Evolutionary conservation across 1,284 basidiomycete species (phyloP).

Genomic region (Wallemia hederae): DNA sequence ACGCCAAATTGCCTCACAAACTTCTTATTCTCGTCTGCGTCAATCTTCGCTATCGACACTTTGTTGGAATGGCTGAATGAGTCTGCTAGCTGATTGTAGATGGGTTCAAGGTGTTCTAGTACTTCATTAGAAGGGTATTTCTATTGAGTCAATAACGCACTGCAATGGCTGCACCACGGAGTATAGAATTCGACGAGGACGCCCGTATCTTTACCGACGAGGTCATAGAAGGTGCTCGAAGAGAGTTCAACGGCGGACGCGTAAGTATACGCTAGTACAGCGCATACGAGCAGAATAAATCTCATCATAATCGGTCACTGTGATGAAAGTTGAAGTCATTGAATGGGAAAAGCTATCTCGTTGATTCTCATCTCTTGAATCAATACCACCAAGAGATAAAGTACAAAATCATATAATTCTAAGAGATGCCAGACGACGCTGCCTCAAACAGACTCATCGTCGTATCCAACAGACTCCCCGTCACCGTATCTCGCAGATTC

Average conservation of each 20-base stretch:
- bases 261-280: neutral
- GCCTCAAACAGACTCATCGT: conserved; percentile 38
- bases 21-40: neutral
- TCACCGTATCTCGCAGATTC: conserved; percentile 66
- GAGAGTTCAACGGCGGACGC: neutral
- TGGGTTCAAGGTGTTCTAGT: neutral
- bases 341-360: too few species aligned
- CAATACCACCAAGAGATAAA: neutral
- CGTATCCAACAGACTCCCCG: conserved; percentile 77
- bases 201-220: neutral
- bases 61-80: neutral
- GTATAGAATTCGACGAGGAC: neutral
- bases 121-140: neutral
- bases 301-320: neutral
- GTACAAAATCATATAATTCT: too few species aligned
- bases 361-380: neutral
- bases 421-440: too few species aligned
- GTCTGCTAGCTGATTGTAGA: neutral
- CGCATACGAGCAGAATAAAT: neutral
- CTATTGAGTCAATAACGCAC: neutral
- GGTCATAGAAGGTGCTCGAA: neutral
- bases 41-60: neutral
- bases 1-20: neutral
- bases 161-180: neutral
- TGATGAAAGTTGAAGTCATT: too few species aligned